Percentiles rank a stretch among this genome's conserved stretches.
These are phyloP conservation scores for Saccharata proteae DNA, from an alignment of 2,329 filamentous ascomycete species.

Conservation along the genomic window DNA sequence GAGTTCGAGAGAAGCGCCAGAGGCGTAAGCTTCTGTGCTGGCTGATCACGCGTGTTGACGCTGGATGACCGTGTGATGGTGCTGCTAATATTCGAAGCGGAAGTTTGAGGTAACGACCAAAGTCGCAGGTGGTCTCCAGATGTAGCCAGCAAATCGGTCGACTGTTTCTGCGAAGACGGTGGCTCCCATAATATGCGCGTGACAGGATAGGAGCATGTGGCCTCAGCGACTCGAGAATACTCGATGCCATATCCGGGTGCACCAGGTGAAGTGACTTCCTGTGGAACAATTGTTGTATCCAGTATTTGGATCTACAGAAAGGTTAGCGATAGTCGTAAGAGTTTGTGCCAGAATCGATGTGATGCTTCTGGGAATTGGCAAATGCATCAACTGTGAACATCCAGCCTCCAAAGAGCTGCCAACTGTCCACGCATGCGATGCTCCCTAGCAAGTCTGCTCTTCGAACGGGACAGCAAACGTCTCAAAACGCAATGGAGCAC, in stretches of 20 bases:
- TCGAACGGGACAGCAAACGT: no score
- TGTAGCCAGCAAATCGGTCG: constrained; percentile 86
- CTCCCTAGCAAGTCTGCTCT: no score
- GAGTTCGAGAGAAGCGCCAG: constrained; percentile 91
- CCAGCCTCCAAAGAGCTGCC: no score
- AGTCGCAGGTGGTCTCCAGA: constrained; percentile 88
- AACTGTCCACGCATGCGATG: no score
- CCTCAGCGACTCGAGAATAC: constrained; percentile 88
- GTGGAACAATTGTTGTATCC: constrained; percentile 66
- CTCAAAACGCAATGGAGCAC: constrained; percentile 16
- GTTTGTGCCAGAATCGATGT: not conserved
- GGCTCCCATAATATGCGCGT: constrained; percentile 94
- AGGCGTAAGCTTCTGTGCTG: constrained; percentile 74
- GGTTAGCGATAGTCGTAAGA: no score
- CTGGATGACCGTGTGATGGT: constrained; percentile 57
- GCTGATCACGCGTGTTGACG: constrained; percentile 46
- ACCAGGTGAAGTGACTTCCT: constrained; percentile 56
- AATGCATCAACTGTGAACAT: not conserved
- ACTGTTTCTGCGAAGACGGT: constrained; percentile 86
- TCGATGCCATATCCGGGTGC: constrained; percentile 67
- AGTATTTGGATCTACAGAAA: constrained; percentile 79
- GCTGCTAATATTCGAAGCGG: constrained; percentile 47
- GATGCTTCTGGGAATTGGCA: not conserved
- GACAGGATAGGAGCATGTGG: constrained; percentile 94
- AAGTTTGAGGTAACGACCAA: constrained; percentile 66